Evolutionary conservation across 2,329 filamentous ascomycete genomes (phyloP), one percentile per base, ranked within the genome.

Genomic region (Colletotrichum tamarilloi): DNA sequence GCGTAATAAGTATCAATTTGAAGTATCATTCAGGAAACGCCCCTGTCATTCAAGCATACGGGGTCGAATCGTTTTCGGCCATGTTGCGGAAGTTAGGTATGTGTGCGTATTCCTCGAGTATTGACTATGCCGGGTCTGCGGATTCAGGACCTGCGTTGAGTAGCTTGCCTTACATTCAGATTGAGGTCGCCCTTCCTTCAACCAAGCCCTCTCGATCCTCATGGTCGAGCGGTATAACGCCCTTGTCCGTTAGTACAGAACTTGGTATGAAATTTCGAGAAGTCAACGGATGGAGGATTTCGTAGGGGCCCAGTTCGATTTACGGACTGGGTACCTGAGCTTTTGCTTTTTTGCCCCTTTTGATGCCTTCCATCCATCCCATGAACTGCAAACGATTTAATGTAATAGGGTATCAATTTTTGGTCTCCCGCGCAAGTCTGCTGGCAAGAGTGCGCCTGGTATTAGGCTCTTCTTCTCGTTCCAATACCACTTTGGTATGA

Each of bases 1-100:
- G 59, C 8, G 68, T 66, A 65, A 56, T 46, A 49, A 56, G 55
- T 67, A 57, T 65, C 30, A 19, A 46, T 68, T 19, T 35, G 28
- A 11, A 68, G 62, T 46, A 42, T 72, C 58, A 26, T 65, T 62
- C 59, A 7, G 19, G 60, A 19, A 24, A 32, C 16, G 2, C 30
- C 26, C 19, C 5, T 9, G 28, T 9, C 8, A 28, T 63, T 26
- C 19, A 24, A 42, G 60, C n/a, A 14, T 24, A 26, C 22, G 28
- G n/a, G 14, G 4, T 32, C 12, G 19, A 52, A 30, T 6, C 30
- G 11, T 24, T 4, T 35, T 32, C 24, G 1, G 11, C 42, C 19
- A 4, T 49, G 8, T 22, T n/a, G 19, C 19, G 42, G 8, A 22
- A 19, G 19, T 49, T 8, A 22, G n/a, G 42, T 19, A 11, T 49